Conservation (phyloP, 345 rosid genomes). For the Dimocarpus longan region DNA sequence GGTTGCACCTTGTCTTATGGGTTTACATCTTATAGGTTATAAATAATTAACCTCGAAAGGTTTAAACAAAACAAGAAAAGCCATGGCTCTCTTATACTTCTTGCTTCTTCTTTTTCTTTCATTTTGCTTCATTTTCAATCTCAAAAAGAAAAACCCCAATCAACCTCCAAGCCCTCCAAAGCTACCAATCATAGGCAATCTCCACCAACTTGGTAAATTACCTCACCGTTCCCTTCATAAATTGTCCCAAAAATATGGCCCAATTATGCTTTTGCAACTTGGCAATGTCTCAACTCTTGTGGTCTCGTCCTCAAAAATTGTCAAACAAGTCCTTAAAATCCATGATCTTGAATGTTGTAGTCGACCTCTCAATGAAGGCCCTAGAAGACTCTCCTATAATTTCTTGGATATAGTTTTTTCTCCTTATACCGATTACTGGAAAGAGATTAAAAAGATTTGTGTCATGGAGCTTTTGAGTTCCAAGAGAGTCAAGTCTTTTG, state of each 20-base stretch:
- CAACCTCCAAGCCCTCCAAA: background rate
- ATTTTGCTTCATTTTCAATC: background rate
- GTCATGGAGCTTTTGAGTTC: background rate
- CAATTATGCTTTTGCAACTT: background rate
- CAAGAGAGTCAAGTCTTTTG: background rate
- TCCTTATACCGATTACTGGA: background rate
- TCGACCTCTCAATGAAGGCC: background rate
- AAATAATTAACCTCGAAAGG: too few relatives aligned
- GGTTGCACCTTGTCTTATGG: too few relatives aligned
- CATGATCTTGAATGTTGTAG: too few relatives aligned
- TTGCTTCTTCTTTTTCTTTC: background rate
- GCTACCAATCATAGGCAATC: background rate
- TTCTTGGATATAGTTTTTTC: background rate
- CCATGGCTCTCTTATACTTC: background rate
- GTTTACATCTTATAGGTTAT: too few relatives aligned
- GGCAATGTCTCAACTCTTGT: background rate
- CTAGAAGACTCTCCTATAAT: background rate
- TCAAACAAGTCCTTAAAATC: too few relatives aligned
- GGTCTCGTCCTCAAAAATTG: background rate
- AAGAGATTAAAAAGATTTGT: background rate
- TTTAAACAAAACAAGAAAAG: background rate
- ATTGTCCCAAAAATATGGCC: background rate
- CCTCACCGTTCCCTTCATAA: background rate
- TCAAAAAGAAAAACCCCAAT: background rate
- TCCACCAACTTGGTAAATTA: slow-evolving; percentile 1